Evolutionary conservation across 192 early-diverging fungal genomes (phyloP).

Genomic region (Chytriomyces sp.): DNA sequence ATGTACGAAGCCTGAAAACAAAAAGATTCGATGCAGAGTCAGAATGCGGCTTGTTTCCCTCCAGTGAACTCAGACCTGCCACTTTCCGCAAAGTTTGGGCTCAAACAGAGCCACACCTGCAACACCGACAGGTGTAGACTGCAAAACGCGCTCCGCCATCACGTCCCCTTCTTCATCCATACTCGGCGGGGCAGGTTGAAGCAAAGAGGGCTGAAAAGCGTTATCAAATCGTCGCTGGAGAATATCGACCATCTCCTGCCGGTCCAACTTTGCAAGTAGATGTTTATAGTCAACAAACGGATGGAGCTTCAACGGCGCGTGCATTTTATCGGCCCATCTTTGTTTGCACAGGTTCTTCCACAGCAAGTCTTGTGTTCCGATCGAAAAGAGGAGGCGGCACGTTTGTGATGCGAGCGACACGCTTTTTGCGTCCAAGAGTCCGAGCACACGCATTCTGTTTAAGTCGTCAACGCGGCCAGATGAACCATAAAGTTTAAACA

Average conservation of each 20-base stretch:
- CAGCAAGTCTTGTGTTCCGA: not conserved
- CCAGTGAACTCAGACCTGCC: not conserved
- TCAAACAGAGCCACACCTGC: not conserved
- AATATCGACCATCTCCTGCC: constrained; percentile 1
- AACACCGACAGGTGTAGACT: not conserved
- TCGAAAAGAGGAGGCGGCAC: not conserved
- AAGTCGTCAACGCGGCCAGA: not conserved
- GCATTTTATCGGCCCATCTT: constrained; percentile 30
- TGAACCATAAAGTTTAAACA: not conserved
- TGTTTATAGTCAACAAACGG: constrained; percentile 19
- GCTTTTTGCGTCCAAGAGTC: not conserved
- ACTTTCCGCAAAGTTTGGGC: not conserved
- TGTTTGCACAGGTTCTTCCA: constrained; percentile 10
- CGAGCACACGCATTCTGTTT: not conserved
- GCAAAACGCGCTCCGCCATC: not conserved
- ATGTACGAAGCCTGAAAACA: constrained; percentile 28
- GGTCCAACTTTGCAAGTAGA: not conserved
- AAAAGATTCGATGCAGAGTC: not conserved
- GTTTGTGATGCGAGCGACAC: not conserved
- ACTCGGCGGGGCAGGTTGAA: not conserved
- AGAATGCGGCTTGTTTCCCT: not conserved
- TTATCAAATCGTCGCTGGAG: constrained; percentile 2
- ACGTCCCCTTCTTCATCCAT: not conserved
- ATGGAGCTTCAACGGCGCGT: constrained; percentile 15
- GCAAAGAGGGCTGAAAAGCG: not conserved